Conservation (phyloP, 2,329 filamentous ascomycete genomes). For the Trichophyton benhamiae region DNA sequence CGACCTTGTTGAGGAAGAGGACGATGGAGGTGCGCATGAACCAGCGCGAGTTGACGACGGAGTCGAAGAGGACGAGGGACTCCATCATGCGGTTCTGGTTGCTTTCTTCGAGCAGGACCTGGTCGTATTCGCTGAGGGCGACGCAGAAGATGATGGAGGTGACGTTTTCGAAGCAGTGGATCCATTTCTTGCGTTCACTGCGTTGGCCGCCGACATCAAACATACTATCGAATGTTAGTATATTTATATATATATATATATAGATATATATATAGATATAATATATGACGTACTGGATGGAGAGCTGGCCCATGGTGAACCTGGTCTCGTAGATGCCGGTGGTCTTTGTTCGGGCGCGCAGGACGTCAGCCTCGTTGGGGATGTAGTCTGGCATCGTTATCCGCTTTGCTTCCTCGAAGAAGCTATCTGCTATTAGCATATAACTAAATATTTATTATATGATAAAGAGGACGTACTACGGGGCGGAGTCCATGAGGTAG, state of each 20-base stretch:
- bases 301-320: slow-evolving; percentile 96
- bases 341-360: slow-evolving; percentile 92
- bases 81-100: slow-evolving; percentile 99
- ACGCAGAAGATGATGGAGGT: slow-evolving; percentile 99
- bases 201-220: slow-evolving; percentile 96
- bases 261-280: no score
- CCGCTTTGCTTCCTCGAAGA: slow-evolving; percentile 83
- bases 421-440: no score
- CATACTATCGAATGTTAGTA: slow-evolving; percentile 53
- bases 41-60: slow-evolving; percentile 96
- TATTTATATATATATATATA: neutral
- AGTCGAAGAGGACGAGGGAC: slow-evolving; percentile 89
- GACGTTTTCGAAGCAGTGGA: slow-evolving; percentile 98
- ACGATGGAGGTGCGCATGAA: slow-evolving; percentile 99
- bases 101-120: slow-evolving; percentile 90
- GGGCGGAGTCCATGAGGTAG: slow-evolving; percentile 97
- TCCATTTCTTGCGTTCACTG: slow-evolving; percentile 99
- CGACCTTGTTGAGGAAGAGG: slow-evolving; percentile 96
- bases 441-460: no score
- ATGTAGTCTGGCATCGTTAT: slow-evolving; percentile 79
- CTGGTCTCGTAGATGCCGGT: slow-evolving; percentile 98
- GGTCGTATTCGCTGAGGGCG: slow-evolving; percentile 94
- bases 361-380: slow-evolving; percentile 85
- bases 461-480: slow-evolving; percentile 71
- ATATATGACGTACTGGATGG: slow-evolving; percentile 82